phyloP scores from a whole-genome alignment of 2,329 filamentous ascomycete species.

The Microascus cirrosus region DNA sequence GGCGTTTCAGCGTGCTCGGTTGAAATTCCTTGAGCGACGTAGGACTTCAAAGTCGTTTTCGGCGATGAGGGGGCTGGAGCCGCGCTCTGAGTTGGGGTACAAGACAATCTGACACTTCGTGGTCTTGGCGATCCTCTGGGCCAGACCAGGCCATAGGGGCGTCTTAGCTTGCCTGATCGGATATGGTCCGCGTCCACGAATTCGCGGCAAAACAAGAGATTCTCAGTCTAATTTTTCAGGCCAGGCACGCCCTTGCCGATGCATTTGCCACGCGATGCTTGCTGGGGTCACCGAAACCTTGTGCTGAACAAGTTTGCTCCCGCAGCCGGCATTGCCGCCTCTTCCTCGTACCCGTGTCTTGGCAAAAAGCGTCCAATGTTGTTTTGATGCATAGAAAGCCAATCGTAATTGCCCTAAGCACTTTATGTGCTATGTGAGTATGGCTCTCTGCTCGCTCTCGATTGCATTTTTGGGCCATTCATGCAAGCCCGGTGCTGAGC shows the following conservation, averaged over 20 bases:
- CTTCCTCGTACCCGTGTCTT: not conserved
- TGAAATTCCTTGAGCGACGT: not conserved
- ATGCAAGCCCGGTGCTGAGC: slow-evolving; percentile 4
- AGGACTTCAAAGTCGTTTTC: not conserved
- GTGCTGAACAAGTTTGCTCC: not conserved
- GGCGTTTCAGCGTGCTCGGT: not conserved
- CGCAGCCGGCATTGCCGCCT: not conserved
- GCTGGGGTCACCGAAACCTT: not conserved
- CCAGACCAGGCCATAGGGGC: not conserved
- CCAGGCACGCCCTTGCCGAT: not conserved
- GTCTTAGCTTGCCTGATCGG: not conserved
- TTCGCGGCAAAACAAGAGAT: not conserved
- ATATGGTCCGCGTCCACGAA: not conserved
- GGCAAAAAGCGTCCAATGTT: not conserved
- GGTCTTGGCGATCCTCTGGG: not conserved
- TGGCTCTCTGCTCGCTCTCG: not conserved
- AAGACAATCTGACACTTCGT: not conserved
- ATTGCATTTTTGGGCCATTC: slow-evolving; percentile 1
- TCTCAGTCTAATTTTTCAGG: not conserved
- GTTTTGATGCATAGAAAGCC: not conserved
- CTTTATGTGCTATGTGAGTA: not conserved
- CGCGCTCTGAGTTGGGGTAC: not conserved
- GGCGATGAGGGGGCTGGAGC: not conserved
- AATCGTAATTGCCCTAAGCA: not conserved
- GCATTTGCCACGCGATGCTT: not conserved